Evolutionary conservation across 2,329 filamentous ascomycete species (phyloP).

Genomic region (Pseudovirgaria hyperparasitica): DNA sequence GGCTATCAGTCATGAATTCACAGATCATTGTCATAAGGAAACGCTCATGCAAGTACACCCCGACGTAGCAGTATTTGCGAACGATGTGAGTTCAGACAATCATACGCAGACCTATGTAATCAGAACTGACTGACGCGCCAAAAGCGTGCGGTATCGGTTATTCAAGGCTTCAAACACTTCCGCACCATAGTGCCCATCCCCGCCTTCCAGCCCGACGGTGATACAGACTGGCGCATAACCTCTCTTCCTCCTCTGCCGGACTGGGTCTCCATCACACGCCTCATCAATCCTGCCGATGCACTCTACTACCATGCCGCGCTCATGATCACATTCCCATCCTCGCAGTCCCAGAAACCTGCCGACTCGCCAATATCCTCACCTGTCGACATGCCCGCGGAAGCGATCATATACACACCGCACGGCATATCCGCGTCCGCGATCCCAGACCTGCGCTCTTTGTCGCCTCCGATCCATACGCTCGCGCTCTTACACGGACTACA

Average conservation of each 20-base stretch:
- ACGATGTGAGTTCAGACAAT: slow-evolving; percentile 22
- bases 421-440: slow-evolving; percentile 41
- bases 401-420: slow-evolving; percentile 52
- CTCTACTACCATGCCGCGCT: slow-evolving; percentile 47
- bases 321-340: slow-evolving; percentile 39
- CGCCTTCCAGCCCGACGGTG: slow-evolving; percentile 25
- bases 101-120: background rate
- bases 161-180: slow-evolving; percentile 48
- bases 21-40: slow-evolving; percentile 52
- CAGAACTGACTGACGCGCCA: slow-evolving; percentile 1
- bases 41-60: slow-evolving; percentile 44
- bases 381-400: slow-evolving; percentile 31
- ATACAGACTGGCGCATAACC: slow-evolving; percentile 33
- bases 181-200: slow-evolving; percentile 38
- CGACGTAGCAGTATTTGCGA: slow-evolving; percentile 46
- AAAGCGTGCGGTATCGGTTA: slow-evolving; percentile 42
- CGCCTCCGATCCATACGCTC: slow-evolving; percentile 38
- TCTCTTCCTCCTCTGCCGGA: slow-evolving; percentile 37
- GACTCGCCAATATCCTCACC: slow-evolving; percentile 11
- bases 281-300: slow-evolving; percentile 41
- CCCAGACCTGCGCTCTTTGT: slow-evolving; percentile 27
- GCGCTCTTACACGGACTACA: slow-evolving; percentile 53
- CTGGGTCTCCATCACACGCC: slow-evolving; percentile 49
- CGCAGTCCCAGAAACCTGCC: slow-evolving; percentile 18
- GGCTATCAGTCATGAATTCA: slow-evolving; percentile 52